phyloP scores from a whole-genome alignment of 1,139 yeast species.

The Geotrichum europaeum region DNA sequence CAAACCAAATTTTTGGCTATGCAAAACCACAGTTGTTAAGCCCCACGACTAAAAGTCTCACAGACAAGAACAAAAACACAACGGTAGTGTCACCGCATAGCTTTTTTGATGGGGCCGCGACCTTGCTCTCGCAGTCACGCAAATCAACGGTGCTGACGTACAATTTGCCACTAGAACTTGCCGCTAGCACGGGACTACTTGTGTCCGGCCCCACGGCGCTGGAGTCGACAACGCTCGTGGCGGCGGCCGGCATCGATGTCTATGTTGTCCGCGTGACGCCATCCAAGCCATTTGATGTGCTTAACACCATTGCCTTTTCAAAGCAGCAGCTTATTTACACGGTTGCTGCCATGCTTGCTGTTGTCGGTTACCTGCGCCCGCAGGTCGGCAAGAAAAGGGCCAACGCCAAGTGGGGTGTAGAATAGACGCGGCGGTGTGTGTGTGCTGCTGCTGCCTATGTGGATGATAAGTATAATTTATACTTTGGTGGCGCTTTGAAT shows the following conservation, averaged over 20 bases:
- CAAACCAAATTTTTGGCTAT: constrained; percentile 61
- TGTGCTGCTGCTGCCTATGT: background rate
- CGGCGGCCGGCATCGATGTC: constrained; percentile 58
- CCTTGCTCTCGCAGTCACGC: constrained; percentile 38
- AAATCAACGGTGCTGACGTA: constrained; percentile 37
- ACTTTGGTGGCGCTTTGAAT: background rate
- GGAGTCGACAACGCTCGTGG: constrained; percentile 75
- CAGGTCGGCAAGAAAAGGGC: constrained; percentile 44
- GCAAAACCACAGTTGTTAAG: constrained; percentile 45
- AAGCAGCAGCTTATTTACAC: constrained; percentile 59
- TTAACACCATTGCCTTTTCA: constrained; percentile 57
- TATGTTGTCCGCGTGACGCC: constrained; percentile 78
- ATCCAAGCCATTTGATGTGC: constrained; percentile 74
- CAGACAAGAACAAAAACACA: constrained; percentile 45
- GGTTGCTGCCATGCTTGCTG: constrained; percentile 46
- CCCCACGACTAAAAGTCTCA: constrained; percentile 21
- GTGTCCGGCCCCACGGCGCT: constrained; percentile 53
- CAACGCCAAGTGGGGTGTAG: constrained; percentile 24
- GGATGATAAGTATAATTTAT: background rate
- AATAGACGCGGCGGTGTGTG: background rate
- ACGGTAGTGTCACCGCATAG: constrained; percentile 56
- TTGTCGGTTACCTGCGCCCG: constrained; percentile 50
- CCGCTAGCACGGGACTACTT: background rate
- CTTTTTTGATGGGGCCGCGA: constrained; percentile 52
- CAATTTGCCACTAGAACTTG: background rate